Evolutionary conservation across 139 green algal genomes (phyloP).

Genomic region (Raphidocelis subcapitata): DNA sequence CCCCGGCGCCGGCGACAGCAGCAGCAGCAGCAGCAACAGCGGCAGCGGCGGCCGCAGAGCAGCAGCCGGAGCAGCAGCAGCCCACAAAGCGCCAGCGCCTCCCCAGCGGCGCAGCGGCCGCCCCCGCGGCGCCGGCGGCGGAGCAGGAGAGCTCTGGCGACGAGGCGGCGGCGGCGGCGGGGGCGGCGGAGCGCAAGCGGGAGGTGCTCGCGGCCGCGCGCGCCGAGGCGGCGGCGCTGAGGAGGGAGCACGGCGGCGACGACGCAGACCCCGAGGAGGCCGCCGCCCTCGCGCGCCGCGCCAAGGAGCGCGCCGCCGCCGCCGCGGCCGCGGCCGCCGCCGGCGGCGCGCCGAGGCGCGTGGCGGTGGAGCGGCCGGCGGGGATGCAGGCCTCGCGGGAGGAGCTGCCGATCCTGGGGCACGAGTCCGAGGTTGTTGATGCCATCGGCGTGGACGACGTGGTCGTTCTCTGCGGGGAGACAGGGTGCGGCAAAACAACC

Average conservation of each 20-base stretch:
- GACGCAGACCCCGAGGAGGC: no score
- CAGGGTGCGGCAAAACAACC: slow-evolving; percentile 94
- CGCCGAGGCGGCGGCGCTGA: slow-evolving; percentile 3
- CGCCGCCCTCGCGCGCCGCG: no score
- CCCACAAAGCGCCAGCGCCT: no score
- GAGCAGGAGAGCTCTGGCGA: background rate
- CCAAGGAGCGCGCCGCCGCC: background rate
- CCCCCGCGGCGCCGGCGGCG: background rate
- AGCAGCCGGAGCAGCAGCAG: slow-evolving; percentile 4
- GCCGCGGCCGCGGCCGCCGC: slow-evolving; percentile 23
- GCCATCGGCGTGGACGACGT: slow-evolving; percentile 15
- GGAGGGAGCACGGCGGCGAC: no score
- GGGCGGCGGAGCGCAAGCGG: background rate
- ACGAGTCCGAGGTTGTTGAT: slow-evolving; percentile 96
- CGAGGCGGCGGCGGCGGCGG: background rate
- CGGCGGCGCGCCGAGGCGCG: slow-evolving; percentile 31
- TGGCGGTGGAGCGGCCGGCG: slow-evolving; percentile 45
- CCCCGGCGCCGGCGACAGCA: background rate
- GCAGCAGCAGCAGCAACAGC: slow-evolving; percentile 10
- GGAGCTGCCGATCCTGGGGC: slow-evolving; percentile 82
- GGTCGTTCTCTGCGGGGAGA: slow-evolving; percentile 80
- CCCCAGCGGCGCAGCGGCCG: slow-evolving; percentile 3
- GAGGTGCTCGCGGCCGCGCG: background rate
- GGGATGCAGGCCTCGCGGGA: slow-evolving; percentile 49
- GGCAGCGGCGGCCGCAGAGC: background rate